phyloP scores from a whole-genome alignment of 2,329 filamentous ascomycete genomes.

The Mycosphaerella arachidis region DNA sequence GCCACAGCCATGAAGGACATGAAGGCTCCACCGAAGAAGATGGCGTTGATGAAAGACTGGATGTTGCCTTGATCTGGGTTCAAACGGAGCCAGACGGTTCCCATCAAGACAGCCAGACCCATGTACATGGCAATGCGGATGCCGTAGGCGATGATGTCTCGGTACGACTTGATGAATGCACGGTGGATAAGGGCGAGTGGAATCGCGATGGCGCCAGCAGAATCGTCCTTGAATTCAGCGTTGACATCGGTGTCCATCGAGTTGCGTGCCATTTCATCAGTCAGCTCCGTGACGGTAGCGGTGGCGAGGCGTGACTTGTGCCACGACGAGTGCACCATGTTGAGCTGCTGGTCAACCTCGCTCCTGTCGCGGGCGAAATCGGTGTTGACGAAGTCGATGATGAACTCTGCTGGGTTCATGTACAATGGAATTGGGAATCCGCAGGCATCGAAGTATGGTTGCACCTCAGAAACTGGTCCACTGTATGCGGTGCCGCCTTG shows the following conservation, averaged over 20 bases:
- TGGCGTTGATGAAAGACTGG: constrained; percentile 75
- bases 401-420: constrained; percentile 74
- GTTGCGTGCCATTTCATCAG: constrained; percentile 34
- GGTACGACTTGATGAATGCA: constrained; percentile 76
- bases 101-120: constrained; percentile 78
- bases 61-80: constrained; percentile 66
- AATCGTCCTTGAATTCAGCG: constrained; percentile 26
- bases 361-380: constrained; percentile 60
- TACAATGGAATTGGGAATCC: constrained; percentile 62
- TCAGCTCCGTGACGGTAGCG: constrained; percentile 32
- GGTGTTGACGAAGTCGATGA: constrained; percentile 72
- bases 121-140: constrained; percentile 80
- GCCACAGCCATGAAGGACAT: constrained; percentile 58
- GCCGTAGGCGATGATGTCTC: constrained; percentile 78
- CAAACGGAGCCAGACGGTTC: constrained; percentile 78
- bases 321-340: constrained; percentile 56
- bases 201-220: constrained; percentile 48
- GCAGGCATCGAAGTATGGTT: constrained; percentile 59
- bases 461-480: constrained; percentile 56
- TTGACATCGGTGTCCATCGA: constrained; percentile 31
- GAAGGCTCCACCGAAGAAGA: constrained; percentile 51
- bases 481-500: constrained; percentile 68
- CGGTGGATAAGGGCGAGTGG: constrained; percentile 67
- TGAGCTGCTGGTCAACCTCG: constrained; percentile 47
- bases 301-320: constrained; percentile 42